phyloP scores from a whole-genome alignment of 345 rosid species.

The Gossypium australe region DNA sequence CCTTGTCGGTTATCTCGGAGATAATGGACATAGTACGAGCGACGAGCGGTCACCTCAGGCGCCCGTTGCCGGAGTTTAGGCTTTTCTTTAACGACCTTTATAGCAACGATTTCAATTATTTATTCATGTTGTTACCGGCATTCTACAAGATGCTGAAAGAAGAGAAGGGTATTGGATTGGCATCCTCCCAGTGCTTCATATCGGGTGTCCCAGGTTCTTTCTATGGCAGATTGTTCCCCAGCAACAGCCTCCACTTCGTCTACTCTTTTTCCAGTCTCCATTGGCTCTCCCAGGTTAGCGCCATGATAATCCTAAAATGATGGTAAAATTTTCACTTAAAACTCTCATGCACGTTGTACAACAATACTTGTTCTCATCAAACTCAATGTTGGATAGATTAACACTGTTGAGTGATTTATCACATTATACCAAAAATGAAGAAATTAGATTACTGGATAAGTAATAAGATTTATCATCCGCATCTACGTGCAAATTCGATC shows the following conservation, averaged over 20 bases:
- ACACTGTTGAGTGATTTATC: no score
- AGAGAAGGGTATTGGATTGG: constrained; percentile 27
- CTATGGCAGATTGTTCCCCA: constrained; percentile 65
- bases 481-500: no score
- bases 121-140: constrained; percentile 44
- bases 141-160: constrained; percentile 36
- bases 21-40: constrained; percentile 37
- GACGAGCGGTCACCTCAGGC: constrained; percentile 21
- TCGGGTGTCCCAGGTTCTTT: constrained; percentile 64
- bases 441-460: no score
- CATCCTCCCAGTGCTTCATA: constrained; percentile 35
- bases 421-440: no score
- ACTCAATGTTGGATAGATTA: no score
- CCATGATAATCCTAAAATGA: background rate
- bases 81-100: constrained; percentile 68
- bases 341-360: no score
- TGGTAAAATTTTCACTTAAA: no score
- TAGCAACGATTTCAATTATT: constrained; percentile 59
- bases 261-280: constrained; percentile 78
- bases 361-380: no score
- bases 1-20: constrained; percentile 40
- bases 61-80: constrained; percentile 43
- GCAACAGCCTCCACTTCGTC: constrained; percentile 51
- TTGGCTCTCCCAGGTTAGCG: constrained; percentile 74
- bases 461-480: no score